These are phyloP conservation scores for Penicillium frequentans DNA, from an alignment of 2,329 filamentous ascomycete genomes.

Conservation along the genomic window DNA sequence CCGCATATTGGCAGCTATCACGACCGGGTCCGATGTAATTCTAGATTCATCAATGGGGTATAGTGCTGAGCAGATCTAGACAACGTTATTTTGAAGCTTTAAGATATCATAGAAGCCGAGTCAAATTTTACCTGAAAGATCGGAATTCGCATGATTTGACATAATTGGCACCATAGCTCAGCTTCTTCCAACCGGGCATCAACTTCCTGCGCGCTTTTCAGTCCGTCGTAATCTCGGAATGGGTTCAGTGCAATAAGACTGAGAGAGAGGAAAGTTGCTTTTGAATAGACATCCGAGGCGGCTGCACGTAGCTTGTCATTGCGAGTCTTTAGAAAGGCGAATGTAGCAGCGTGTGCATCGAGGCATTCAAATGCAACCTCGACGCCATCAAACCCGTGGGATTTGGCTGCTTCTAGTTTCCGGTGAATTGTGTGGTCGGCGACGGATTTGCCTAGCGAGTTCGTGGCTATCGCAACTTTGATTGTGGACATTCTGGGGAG, in stretches of 20 bases:
- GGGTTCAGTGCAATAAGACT: conserved; percentile 14
- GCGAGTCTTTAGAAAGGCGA: conserved; percentile 3
- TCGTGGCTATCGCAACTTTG: conserved; percentile 14
- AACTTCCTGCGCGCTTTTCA: conserved; percentile 3
- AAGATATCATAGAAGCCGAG: background rate
- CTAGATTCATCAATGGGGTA: conserved; percentile 2
- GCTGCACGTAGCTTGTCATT: conserved; percentile 15
- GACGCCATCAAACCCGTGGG: conserved; percentile 26
- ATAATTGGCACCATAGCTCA: conserved; percentile 15
- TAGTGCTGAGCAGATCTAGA: conserved; percentile 6
- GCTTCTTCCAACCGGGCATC: conserved; percentile 10
- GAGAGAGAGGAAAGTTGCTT: conserved; percentile 6
- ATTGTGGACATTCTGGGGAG: background rate
- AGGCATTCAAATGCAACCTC: conserved; percentile 33
- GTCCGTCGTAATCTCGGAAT: conserved; percentile 12
- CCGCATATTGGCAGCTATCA: conserved; percentile 6
- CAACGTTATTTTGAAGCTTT: background rate
- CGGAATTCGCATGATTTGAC: conserved; percentile 9
- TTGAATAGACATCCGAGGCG: conserved; percentile 10
- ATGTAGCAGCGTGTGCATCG: conserved; percentile 17
- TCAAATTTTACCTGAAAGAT: conserved; percentile 12
- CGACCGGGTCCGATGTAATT: conserved; percentile 2
- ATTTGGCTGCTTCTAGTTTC: conserved; percentile 15
- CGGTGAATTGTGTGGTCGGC: conserved; percentile 14
- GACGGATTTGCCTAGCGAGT: conserved; percentile 14